Evolutionary conservation across 176 grass and related monocot species (phyloP).

Genomic region (Zoysia japonica): DNA sequence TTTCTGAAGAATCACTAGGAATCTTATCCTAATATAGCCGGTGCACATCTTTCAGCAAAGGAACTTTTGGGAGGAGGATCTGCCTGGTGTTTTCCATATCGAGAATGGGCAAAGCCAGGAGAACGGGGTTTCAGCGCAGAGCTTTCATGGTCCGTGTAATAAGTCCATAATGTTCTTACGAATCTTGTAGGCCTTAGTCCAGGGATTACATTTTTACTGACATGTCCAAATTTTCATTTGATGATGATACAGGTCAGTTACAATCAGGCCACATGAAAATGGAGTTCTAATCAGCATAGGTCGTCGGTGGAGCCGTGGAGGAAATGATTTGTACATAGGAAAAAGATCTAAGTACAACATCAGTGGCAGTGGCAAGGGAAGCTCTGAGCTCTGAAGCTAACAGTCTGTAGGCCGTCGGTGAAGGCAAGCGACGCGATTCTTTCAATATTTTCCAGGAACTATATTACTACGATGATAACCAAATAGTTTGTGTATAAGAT

Average conservation of each 20-base stretch:
- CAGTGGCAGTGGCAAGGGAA: slow-evolving; percentile 34
- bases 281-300: slow-evolving; percentile 40
- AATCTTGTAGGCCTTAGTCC: neutral
- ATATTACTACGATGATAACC: slow-evolving; percentile 24
- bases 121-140: slow-evolving; percentile 48
- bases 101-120: slow-evolving; percentile 54
- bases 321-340: slow-evolving; percentile 48
- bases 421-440: slow-evolving; percentile 18
- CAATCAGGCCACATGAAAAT: slow-evolving; percentile 52
- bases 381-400: slow-evolving; percentile 48
- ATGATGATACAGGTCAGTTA: slow-evolving; percentile 24
- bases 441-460: slow-evolving; percentile 8
- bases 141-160: slow-evolving; percentile 51
- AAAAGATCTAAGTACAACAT: slow-evolving; percentile 1
- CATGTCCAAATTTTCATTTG: neutral
- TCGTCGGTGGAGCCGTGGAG: neutral
- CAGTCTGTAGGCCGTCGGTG: slow-evolving; percentile 38
- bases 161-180: neutral
- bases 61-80: slow-evolving; percentile 85
- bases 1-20: neutral
- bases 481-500: slow-evolving; percentile 30
- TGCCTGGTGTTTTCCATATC: slow-evolving; percentile 66
- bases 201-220: neutral
- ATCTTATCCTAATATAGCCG: slow-evolving; percentile 10
- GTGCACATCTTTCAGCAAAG: slow-evolving; percentile 56